Percentiles rank a stretch among this genome's conserved stretches.
phyloP scores from a whole-genome alignment of 495 filamentous ascomycete species.

The Aspergillus nidulans region DNA sequence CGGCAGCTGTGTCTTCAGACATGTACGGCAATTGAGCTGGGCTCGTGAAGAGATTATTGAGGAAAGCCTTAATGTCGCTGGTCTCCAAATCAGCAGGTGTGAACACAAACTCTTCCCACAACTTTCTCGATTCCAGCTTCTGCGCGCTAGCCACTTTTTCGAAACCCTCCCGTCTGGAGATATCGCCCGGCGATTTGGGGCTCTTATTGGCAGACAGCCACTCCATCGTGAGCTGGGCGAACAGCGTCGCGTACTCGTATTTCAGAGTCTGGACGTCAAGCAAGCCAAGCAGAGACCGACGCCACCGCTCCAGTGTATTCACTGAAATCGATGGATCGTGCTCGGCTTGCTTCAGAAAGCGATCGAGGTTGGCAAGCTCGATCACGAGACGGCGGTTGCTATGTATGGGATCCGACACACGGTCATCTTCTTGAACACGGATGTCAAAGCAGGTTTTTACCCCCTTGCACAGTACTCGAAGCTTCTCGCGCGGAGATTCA shows the following conservation, averaged over 20 bases:
- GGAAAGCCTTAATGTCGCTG: neutral
- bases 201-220: conserved; percentile 12
- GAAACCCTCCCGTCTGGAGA: neutral
- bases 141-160: neutral
- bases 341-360: conserved; percentile 13
- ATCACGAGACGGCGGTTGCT: neutral
- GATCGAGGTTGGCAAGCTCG: conserved; percentile 6
- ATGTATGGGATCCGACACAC: neutral
- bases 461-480: conserved; percentile 1
- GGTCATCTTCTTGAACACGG: conserved; percentile 2
- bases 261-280: conserved; percentile 14
- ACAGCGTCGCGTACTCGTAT: conserved; percentile 15
- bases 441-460: conserved; percentile 11
- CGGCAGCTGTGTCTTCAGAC: neutral
- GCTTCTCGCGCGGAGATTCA: neutral
- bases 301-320: conserved; percentile 10
- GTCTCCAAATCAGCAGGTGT: neutral
- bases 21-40: neutral
- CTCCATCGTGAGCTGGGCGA: conserved; percentile 15
- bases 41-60: conserved; percentile 3
- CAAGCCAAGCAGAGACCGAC: neutral
- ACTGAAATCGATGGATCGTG: conserved; percentile 13
- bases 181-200: neutral
- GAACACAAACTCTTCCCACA: conserved; percentile 11
- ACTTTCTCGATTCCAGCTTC: conserved; percentile 9